Base-by-base conservation (phyloP, 2,329 filamentous ascomycete genomes). In the Colletotrichum costaricense region DNA sequence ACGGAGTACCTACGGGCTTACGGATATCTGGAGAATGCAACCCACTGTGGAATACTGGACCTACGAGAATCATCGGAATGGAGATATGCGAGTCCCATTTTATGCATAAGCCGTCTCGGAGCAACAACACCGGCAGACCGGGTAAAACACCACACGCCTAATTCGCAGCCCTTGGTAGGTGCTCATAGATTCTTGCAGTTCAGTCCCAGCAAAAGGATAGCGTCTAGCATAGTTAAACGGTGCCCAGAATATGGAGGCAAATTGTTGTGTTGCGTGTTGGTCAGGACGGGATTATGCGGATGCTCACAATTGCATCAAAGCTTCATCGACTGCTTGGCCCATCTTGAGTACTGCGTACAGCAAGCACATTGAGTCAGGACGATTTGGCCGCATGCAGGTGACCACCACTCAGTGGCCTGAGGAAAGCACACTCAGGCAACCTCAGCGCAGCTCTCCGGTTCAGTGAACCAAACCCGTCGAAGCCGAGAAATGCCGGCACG, bases 401-500 rank as follows among this genome's bases (percentile, higher is more conserved):
- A 72, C 28, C 24, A 52, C 22, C 60, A 54, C 55, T 24, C 55
- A 42, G 56, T 65, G 42, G 46, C 22, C 66, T 55, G 66, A 63
- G 66, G 30, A 30, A 56, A 42, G 8, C 38, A 49, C 16, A 30
- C 30, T 28, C 42, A 55, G 19, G 35, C 35, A 60, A 56, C 38
- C 42, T 38, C 24, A 33, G 30, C 42, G 46, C 54, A 52, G 38
- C 52, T 30, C 14, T 35, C 11, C 33, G 33, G 33, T 35, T 46
- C 14, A 52, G 54, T 24, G 11, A 28, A 24, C 42, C 14, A 7
- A 26, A 63, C 52, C 66, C 60, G n/a, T n/a, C 59, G n/a, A 24
- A 74, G 60, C 73, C 71, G 73, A 65, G 62, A 71, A 75, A 69
- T 74, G 65, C 73, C 70, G 62, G 60, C 64, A 42, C 33, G 62